These are phyloP conservation scores for Leccinum pseudoinsigne DNA, from an alignment of 1,284 basidiomycete genomes.

Conservation along the genomic window DNA sequence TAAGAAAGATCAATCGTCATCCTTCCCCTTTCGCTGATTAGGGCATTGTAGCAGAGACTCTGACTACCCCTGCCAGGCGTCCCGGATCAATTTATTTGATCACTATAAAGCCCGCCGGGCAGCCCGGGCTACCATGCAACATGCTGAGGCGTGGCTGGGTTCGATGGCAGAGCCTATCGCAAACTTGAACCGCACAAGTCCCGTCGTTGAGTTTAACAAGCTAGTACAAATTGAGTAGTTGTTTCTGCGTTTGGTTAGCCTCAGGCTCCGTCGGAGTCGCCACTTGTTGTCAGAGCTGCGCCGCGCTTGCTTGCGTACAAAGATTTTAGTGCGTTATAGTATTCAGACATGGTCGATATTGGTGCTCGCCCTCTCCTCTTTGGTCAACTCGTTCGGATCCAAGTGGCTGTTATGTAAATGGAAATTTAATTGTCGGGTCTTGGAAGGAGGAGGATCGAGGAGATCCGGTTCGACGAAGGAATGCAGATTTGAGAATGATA, in stretches of 20 bases:
- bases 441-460: background rate
- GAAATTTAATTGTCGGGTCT: background rate
- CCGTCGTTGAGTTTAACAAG: background rate
- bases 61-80: background rate
- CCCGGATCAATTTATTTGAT: background rate
- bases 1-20: background rate
- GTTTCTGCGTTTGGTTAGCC: background rate
- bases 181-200: background rate
- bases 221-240: background rate
- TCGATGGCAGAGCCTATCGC: background rate
- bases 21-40: background rate
- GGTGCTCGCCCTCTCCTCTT: background rate
- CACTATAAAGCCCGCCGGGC: background rate
- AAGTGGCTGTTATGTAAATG: background rate
- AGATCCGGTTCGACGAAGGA: constrained; percentile 7
- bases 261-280: background rate
- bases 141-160: background rate
- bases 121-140: background rate
- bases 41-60: constrained; percentile 7
- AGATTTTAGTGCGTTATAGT: background rate
- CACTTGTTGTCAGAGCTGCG: background rate
- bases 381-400: background rate
- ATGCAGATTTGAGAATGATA: background rate
- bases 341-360: constrained; percentile 5
- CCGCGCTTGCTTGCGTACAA: background rate